Base-by-base conservation (phyloP, 805 yeast species). In the Debaryomyces hansenii region DNA sequence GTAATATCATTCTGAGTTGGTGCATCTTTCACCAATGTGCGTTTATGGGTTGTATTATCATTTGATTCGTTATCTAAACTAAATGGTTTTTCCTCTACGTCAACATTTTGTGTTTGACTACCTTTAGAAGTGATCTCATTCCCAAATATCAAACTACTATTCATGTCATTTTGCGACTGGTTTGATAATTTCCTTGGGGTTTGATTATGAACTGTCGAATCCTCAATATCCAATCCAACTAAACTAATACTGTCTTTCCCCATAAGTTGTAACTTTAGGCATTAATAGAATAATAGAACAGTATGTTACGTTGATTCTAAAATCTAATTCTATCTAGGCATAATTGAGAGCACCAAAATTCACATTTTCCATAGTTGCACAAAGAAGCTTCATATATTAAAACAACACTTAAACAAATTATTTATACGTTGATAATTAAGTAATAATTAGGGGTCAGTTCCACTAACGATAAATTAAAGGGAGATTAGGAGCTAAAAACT, bases 61-160 rank as follows among this genome's bases (percentile, higher is more conserved):
- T 32, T 40, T 12, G 21, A 29, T 15, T 32, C 29, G 4, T n/a
- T 20, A 4, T 18, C 18, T 9, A 16, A 12, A 4, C 31, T 34
- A 31, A 40, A 32, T 16, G 8, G 20, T 18, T 12, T 32, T 8
- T 7, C 20, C 20, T 5, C 34, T 12, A 12, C 31, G 20, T 16
- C 29, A 11, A 20, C 34, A 29, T 11, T 9, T 14, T 32, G 29
- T 11, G 21, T 16, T n/a, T 21, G 15, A 10, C 7, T 11, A 31
- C 20, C 2, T n/a, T n/a, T 29, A 11, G 21, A 15, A 20, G 41
- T 29, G 2, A 20, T 28, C 16, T 55, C 62, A 39, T 50, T 56
- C 15, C 66, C 71, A 53, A 67, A 67, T 9, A 66, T 63, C 36
- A 67, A 58, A 45, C 71, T 66, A 45, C 60, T 62, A 43, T 62